Percentiles rank a stretch among this genome's conserved stretches.
These are phyloP conservation scores for Dendrobium officinale DNA, from an alignment of 106 monocot species.

Conservation along the genomic window DNA sequence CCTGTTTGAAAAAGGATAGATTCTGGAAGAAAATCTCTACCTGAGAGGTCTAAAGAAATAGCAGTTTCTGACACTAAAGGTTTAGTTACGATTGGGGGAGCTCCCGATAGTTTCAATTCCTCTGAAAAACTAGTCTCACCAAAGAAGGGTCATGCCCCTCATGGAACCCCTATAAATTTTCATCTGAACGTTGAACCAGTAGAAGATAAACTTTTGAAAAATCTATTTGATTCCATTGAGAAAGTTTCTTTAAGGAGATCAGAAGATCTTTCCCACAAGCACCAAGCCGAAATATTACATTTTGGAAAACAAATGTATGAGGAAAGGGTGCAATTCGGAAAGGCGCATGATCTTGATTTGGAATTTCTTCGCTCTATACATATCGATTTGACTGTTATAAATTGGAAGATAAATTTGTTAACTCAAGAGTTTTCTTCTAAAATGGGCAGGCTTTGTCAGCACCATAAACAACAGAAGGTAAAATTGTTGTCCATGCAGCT, in stretches of 20 bases:
- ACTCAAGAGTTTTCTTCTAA: constrained; percentile 33
- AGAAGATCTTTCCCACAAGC: constrained; percentile 26
- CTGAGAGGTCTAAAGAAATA: constrained; percentile 4
- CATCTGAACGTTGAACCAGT: constrained; percentile 7
- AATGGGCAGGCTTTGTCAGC: constrained; percentile 25
- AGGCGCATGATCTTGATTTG: constrained; percentile 14
- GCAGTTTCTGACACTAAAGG: constrained; percentile 9
- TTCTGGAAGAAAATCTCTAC: background rate
- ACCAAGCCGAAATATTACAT: constrained; percentile 29
- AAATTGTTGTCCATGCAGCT: constrained; percentile 33
- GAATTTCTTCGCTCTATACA: constrained; percentile 13
- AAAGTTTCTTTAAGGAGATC: constrained; percentile 26
- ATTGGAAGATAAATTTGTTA: constrained; percentile 20
- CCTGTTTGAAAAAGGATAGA: constrained; percentile 6
- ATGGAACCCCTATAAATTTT: constrained; percentile 13
- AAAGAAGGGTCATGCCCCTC: constrained; percentile 7
- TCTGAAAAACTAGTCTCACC: constrained; percentile 4
- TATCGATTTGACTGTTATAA: constrained; percentile 14
- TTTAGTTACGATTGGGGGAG: constrained; percentile 17
- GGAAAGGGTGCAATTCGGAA: constrained; percentile 24
- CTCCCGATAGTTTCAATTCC: background rate
- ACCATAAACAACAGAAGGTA: constrained; percentile 26
- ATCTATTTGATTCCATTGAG: constrained; percentile 28
- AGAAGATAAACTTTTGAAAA: constrained; percentile 25
- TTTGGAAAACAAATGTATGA: constrained; percentile 24